These are phyloP conservation scores for Stephania yunnanensis DNA, from an alignment of 164 flowering plant genomes.

Conservation along the genomic window DNA sequence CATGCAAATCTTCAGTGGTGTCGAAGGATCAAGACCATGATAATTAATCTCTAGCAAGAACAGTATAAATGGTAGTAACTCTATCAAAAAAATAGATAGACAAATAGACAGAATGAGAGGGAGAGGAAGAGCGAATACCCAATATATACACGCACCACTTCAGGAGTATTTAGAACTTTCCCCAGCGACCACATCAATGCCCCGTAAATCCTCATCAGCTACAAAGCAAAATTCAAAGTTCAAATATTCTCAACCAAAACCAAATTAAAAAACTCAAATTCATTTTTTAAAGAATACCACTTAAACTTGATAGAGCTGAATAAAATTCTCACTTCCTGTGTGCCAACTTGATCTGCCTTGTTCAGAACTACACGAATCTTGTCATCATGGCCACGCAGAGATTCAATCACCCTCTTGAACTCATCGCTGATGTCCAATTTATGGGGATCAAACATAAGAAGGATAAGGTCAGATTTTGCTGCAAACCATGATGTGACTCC, in stretches of 20 bases:
- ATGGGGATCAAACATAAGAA: constrained; percentile 94
- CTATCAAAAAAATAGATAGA: background rate
- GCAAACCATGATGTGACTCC: constrained; percentile 99
- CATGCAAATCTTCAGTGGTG: background rate
- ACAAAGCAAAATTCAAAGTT: constrained; percentile 7
- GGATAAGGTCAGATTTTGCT: constrained; percentile 91
- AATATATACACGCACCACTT: constrained; percentile 85
- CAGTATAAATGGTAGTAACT: background rate
- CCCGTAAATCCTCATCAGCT: constrained; percentile 86
- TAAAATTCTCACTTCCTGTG: constrained; percentile 65
- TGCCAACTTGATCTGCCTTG: constrained; percentile 98
- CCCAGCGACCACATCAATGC: constrained; percentile 99
- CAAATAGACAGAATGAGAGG: background rate
- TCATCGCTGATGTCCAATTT: constrained; percentile 96
- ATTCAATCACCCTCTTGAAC: constrained; percentile 89
- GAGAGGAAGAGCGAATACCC: constrained; percentile 45
- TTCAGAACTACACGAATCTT: constrained; percentile 96
- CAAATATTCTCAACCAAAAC: background rate
- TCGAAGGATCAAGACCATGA: background rate
- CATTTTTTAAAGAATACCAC: background rate
- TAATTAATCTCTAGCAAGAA: background rate
- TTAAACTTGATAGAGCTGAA: background rate
- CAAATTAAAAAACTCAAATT: background rate
- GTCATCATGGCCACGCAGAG: constrained; percentile 94
- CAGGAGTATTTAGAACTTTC: constrained; percentile 92